A percentile compares a stretch with the other conserved stretches of the same genome.
phyloP scores from a whole-genome alignment of 805 yeast species.

The Ogataea nitratoaversa region DNA sequence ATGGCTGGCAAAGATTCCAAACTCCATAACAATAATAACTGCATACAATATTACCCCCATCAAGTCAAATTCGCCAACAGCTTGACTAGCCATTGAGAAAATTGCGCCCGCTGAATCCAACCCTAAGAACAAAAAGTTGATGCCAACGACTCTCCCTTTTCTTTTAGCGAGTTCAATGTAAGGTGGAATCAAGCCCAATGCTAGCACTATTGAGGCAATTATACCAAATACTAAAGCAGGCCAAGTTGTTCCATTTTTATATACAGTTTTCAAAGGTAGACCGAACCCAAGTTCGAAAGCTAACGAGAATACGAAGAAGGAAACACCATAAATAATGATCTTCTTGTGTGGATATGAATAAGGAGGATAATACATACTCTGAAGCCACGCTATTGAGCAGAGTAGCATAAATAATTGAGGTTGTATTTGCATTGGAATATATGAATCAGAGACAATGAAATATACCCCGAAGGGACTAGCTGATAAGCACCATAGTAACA shows the following conservation, averaged over 20 bases:
- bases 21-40: constrained; percentile 68
- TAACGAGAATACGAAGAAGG: constrained; percentile 41
- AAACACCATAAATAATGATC: constrained; percentile 32
- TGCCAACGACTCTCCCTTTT: constrained; percentile 81
- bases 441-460: constrained; percentile 65
- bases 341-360: constrained; percentile 32
- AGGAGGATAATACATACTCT: constrained; percentile 73
- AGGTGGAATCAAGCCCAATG: constrained; percentile 81
- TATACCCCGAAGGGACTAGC: constrained; percentile 88
- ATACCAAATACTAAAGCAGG: constrained; percentile 79
- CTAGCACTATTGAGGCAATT: constrained; percentile 70
- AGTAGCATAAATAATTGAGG: constrained; percentile 79
- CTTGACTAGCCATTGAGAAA: constrained; percentile 59
- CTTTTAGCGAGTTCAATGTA: constrained; percentile 79
- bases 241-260: constrained; percentile 49
- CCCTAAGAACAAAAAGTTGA: constrained; percentile 72
- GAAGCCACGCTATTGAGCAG: constrained; percentile 62
- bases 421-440: constrained; percentile 77
- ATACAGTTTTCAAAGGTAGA: constrained; percentile 59
- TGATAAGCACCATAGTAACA: constrained; percentile 75
- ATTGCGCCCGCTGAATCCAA: constrained; percentile 80
- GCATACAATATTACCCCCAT: constrained; percentile 77
- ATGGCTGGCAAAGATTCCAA: constrained; percentile 74
- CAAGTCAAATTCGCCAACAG: constrained; percentile 61
- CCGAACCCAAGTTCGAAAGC: constrained; percentile 71